phyloP scores from a whole-genome alignment of 179 eudicot species.

The Silene noctiflora region DNA sequence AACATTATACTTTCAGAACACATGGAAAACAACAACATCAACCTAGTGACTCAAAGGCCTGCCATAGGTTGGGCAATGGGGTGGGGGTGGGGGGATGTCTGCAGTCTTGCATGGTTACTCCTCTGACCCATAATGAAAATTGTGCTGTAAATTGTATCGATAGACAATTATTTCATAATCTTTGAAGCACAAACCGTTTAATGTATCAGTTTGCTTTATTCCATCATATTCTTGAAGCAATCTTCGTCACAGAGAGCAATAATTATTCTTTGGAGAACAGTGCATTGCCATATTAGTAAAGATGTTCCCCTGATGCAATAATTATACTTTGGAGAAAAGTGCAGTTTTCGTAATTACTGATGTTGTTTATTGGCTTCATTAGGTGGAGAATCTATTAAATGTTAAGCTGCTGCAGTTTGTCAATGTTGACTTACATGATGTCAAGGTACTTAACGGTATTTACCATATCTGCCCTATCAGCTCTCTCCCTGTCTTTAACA shows the following conservation, averaged over 20 bases:
- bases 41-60: too few relatives aligned
- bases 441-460: constrained; percentile 65
- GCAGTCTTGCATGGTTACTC: too few relatives aligned
- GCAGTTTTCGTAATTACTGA: constrained; percentile 19
- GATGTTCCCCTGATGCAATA: constrained; percentile 3
- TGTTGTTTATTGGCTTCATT: constrained; percentile 27
- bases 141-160: too few relatives aligned
- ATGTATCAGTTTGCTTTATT: background rate
- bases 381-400: constrained; percentile 73
- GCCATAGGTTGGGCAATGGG: too few relatives aligned
- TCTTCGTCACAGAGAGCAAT: background rate
- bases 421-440: constrained; percentile 68
- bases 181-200: background rate
- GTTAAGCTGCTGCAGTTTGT: constrained; percentile 68
- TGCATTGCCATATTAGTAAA: background rate
- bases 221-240: background rate
- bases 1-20: background rate
- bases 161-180: too few relatives aligned
- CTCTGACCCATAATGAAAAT: too few relatives aligned
- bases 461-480: constrained; percentile 16
- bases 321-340: background rate
- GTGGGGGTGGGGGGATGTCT: too few relatives aligned
- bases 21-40: background rate
- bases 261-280: background rate
- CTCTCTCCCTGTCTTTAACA: background rate